These are phyloP conservation scores for Pythium phragmiticola DNA, from an alignment of 352 stramenopile species.

Conservation along the genomic window DNA sequence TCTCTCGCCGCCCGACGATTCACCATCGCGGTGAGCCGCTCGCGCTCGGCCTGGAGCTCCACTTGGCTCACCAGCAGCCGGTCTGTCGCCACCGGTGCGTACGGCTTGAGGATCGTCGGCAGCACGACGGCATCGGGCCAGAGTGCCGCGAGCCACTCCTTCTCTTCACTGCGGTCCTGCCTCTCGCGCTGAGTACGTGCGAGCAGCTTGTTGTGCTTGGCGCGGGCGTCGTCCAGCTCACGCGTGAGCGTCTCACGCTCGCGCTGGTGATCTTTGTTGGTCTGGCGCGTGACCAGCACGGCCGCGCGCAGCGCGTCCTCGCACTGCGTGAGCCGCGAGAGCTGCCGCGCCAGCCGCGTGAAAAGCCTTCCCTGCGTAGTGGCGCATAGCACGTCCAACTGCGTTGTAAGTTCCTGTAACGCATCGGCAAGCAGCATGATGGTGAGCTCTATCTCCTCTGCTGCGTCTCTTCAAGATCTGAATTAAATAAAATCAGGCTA, in stretches of 20 bases:
- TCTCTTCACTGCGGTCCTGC: conserved; percentile 53
- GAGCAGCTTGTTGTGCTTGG: conserved; percentile 24
- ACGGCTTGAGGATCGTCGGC: conserved; percentile 52
- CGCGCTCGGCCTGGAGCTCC: conserved; percentile 21
- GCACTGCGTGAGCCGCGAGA: conserved; percentile 18
- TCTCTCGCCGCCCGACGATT: conserved; percentile 39
- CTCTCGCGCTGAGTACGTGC: conserved; percentile 35
- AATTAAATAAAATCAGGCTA: background rate
- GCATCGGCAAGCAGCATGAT: conserved; percentile 20
- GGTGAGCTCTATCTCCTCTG: background rate
- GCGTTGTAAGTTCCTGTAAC: conserved; percentile 8
- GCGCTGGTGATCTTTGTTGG: background rate
- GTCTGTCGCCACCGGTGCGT: conserved; percentile 11
- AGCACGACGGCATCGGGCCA: conserved; percentile 60
- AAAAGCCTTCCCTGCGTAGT: conserved; percentile 15
- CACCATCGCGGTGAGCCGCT: conserved; percentile 41
- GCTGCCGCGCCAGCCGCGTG: conserved; percentile 10
- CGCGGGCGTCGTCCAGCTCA: conserved; percentile 25
- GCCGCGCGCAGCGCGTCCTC: conserved; percentile 19
- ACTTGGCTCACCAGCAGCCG: conserved; percentile 31
- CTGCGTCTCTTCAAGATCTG: conserved; percentile 28
- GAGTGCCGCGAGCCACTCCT: conserved; percentile 57
- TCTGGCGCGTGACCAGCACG: conserved; percentile 8
- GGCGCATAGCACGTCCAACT: conserved; percentile 20
- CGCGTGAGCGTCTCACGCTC: conserved; percentile 15